These are phyloP conservation scores for Pseudogymnoascus sp. DNA, from an alignment of 2,329 filamentous ascomycete genomes.

Conservation along the genomic window DNA sequence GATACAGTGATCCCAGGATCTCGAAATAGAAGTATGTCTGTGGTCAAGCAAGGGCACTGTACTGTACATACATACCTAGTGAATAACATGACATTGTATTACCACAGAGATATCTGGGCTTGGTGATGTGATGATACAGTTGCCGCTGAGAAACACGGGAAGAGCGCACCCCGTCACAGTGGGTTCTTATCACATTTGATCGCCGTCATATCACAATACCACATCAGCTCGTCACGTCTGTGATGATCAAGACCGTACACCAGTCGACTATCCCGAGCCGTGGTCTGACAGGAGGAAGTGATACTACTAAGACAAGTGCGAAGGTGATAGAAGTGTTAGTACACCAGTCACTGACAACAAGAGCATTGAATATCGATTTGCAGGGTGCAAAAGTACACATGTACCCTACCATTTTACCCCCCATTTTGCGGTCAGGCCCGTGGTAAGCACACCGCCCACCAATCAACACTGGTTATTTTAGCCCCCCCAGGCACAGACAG, in stretches of 20 bases:
- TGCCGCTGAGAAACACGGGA: not conserved
- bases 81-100: constrained; percentile 7
- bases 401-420: not conserved
- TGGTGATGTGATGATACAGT: not conserved
- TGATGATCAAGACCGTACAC: not conserved
- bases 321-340: not conserved
- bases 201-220: not conserved
- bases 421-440: not conserved
- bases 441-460: not conserved
- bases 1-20: not conserved
- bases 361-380: not conserved
- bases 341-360: not conserved
- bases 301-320: not conserved
- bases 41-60: not conserved
- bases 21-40: constrained; percentile 5
- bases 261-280: not conserved
- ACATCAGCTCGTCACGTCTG: not conserved
- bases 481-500: not conserved
- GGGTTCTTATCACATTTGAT: not conserved
- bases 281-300: not conserved
- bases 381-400: not conserved
- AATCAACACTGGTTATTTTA: not conserved
- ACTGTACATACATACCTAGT: constrained; percentile 6
- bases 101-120: not conserved
- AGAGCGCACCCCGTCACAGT: not conserved